Evolutionary conservation across 177 flowering plant genomes (phyloP), one percentile per base, ranked within the genome.

Genomic region (Vitis hybrid): DNA sequence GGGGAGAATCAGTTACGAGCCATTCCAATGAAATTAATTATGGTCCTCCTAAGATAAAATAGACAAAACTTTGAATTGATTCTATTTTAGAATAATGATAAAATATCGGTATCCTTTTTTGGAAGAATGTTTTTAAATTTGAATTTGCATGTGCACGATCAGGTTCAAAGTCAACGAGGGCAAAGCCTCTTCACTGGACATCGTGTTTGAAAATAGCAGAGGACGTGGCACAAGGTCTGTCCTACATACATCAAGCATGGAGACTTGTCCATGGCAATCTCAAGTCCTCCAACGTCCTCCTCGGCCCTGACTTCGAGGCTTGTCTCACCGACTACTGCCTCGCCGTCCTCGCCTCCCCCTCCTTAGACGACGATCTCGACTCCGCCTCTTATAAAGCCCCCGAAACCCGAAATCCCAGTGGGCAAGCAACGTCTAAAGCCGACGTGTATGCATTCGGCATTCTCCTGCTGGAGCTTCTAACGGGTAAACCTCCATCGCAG

Each of bases 161-260:
- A 95, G 99, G 94, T 66, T 85, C 97, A 15, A 95, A 83, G 78
- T 93, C 98, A 56, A 62, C 87, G 6, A 81, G 90, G 66, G 91
- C 97, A 14, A 95, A 88, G 84, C 99, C 99, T 32, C 86, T 95
- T 1, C 99, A 95, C 79, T 95, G 99, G 99, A 95, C 99, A 6
- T 95, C 99, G 35, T 95, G 99, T 83, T 74, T 95, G 70, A 95
- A 95, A 72, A 93, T 95, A 76, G 99, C 98, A 12, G 99, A 93
- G 68, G 99, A 95, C 64, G 85, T 90, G 11, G 97, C 97, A 2
- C 97, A 93, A 60, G 99, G 99, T 24, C 91, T 95, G 16, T 83
- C 91, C 66, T 91, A 89, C 85, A 88, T 95, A 75, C 99, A 95
- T 85, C 97, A 90, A 71, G 92, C 93, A 56, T 91, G 91, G 81